Base-by-base conservation (phyloP, 176 grass and related monocot species). In the Zoysia japonica region DNA sequence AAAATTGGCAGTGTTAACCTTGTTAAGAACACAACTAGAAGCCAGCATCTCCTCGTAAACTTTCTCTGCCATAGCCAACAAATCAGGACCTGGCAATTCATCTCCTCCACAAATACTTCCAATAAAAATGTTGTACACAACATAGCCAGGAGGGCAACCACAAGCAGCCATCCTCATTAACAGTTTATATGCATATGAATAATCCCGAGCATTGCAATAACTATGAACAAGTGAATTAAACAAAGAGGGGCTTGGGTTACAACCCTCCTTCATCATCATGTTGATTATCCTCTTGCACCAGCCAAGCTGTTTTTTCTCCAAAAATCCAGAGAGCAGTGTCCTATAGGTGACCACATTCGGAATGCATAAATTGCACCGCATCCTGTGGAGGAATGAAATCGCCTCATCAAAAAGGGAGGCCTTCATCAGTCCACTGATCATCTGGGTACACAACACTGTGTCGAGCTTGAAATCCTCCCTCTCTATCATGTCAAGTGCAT, bases 221-320 rank as follows among this genome's bases (percentile, higher is more conserved):
- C 69, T 86, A 89, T 95, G 92, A 74, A 99, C 70, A 75, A 99
- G 88, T 16, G 96, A 99, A 85, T 89, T 95, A 70, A 99, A 99
- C 79, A 99, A 80, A 39, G 90, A 83, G 40, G 92, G 90, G 50
- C 72, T 99, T 41, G 96, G 92, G 76, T 85, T 89, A 72, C 96
- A 99, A 17, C 96, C 96, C 86, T 99, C 92, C 8, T 78, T 89
- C 80, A 93, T 87, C 96, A 99, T 99, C 85, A 93, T 95, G 71
- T 93, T 99, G 46, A 99, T 77, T 74, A 95, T 91, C 86, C 96
- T 94, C 80, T 99, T 95, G 77, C 96, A 99, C 96, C 96, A 99
- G 49, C 96, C 96, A 83, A 99, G 78, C 60, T 99, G 90, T 60
- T 91, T 85, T 86, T 95, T 99, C 62, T 88, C 91, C 55, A 99